Percentiles rank a stretch among this genome's conserved stretches.
Evolutionary conservation across 345 rosid genomes (phyloP).

Genomic region (Rhizophora apiculata): DNA sequence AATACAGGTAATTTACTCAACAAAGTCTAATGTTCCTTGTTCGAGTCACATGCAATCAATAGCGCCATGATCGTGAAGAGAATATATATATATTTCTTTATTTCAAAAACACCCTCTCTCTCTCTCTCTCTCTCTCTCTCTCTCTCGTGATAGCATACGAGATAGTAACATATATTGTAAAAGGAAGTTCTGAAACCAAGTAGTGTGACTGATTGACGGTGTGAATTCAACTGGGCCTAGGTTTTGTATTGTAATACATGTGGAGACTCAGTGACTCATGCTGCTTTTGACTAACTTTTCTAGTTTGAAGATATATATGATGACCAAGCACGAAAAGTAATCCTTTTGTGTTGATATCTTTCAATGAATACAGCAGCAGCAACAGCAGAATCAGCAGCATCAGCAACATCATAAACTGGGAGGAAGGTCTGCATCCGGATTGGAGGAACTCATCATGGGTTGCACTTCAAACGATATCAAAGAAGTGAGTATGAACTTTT

Average conservation of each 20-base stretch:
- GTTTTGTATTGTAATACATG: neutral
- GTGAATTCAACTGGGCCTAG: neutral
- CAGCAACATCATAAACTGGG: conserved; percentile 61
- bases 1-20: conserved; percentile 56
- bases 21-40: neutral
- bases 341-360: conserved; percentile 22
- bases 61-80: neutral
- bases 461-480: conserved; percentile 83
- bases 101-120: no score
- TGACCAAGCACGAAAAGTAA: conserved; percentile 14
- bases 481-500: conserved; percentile 77
- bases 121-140: no score
- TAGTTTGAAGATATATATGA: conserved; percentile 18
- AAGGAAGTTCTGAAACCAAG: no score
- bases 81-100: neutral
- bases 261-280: neutral
- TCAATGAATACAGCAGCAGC: conserved; percentile 27
- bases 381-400: conserved; percentile 29
- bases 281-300: conserved; percentile 22
- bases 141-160: no score
- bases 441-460: conserved; percentile 96
- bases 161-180: no score
- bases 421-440: conserved; percentile 79
- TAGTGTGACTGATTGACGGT: neutral
- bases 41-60: neutral